Base-by-base conservation (phyloP, 345 rosid species). In the Cochlearia excelsa region DNA sequence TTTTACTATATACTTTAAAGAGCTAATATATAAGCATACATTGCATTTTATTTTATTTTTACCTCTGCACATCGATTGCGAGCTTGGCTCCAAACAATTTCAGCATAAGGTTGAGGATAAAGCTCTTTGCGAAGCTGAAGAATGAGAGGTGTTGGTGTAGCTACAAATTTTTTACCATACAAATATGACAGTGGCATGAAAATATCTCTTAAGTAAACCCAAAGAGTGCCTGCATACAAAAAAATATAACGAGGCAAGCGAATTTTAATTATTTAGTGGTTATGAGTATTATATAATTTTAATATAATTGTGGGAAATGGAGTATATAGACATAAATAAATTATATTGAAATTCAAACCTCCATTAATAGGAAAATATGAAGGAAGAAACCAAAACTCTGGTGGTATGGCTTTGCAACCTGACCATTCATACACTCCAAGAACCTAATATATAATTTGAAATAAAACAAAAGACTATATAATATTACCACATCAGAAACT, bases 111-210 rank as follows among this genome's bases (percentile, higher is more conserved):
- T 23, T 73, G 51, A 38, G 57, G 26, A 48, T 78, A 81, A 51
- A 81, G 66, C 65, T 78, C 85, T 69, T 68, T 55, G 29, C 93
- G 57, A 3, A 88, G 84, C 1, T 86, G 77, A 26, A 75, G 29
- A 43, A 79, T 49, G 43, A 59, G 55, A 3, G 67, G 72, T 51
- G 78, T 79, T 16, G 70, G 57, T 1, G 66, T 54, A 23, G 77
- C 71, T 23, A 84, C 85, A 30, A 79, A 82, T 57, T 81, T 79
- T 61, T 69, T 85, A 1, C 76, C 96, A 46, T 85, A 85, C 34
- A 88, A 70, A 40, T 79, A 88, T 3, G 96, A 88, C 82, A 84
- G 78, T 0, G 87, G 7, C 40, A 37, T 37, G 7, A 37, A 37
- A 2, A 37, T 37, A 37, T 37, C 40, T 37, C 40, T 3, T 37